Evolutionary conservation across 352 stramenopile genomes (phyloP).

Genomic region (Saprolegnia parasitica): DNA sequence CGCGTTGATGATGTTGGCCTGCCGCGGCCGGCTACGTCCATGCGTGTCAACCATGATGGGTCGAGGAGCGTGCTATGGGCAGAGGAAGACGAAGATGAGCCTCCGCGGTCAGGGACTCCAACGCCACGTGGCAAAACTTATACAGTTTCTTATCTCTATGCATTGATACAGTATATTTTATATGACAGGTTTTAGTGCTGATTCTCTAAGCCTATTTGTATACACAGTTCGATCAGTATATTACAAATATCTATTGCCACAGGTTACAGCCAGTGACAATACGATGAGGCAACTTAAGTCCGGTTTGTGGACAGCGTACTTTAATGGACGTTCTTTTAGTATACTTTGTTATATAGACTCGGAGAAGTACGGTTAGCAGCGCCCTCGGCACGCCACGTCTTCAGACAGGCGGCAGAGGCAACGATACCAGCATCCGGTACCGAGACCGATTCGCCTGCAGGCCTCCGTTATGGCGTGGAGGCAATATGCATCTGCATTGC

Average conservation of each 20-base stretch:
- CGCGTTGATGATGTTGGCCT: constrained; percentile 21
- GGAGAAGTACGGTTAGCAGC: too few relatives aligned
- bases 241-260: background rate
- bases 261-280: background rate
- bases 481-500: too few relatives aligned
- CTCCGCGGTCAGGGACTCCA: background rate
- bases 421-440: too few relatives aligned
- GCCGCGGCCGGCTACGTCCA: constrained; percentile 20
- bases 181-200: too few relatives aligned
- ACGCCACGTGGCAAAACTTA: background rate
- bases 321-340: too few relatives aligned
- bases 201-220: background rate
- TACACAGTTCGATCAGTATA: background rate
- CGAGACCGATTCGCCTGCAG: too few relatives aligned
- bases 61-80: background rate
- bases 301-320: background rate
- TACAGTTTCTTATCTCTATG: background rate
- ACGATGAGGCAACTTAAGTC: background rate
- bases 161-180: background rate
- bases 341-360: too few relatives aligned
- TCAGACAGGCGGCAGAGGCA: too few relatives aligned
- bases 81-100: background rate
- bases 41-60: constrained; percentile 13
- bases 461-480: too few relatives aligned
- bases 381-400: too few relatives aligned